These are phyloP conservation scores for Cystobasidiopsis lactophilus DNA, from an alignment of 768 basidiomycete species.

Conservation along the genomic window DNA sequence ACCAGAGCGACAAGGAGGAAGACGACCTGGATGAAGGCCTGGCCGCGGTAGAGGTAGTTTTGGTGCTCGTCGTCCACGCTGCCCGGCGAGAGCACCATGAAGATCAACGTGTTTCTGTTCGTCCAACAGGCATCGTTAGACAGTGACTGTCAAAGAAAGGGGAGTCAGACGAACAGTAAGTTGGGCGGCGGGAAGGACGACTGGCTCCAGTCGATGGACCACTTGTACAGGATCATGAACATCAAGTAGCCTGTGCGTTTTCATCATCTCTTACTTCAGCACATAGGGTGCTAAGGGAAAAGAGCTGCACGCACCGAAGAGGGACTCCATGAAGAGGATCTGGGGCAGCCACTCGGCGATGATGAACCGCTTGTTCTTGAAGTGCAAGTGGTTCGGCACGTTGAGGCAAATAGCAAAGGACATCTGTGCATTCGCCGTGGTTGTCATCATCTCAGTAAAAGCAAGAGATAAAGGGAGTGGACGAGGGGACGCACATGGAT, in stretches of 20 bases:
- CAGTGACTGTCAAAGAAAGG: background rate
- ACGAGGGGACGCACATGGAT: conserved; percentile 48
- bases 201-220: conserved; percentile 75
- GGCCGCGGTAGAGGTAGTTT: conserved; percentile 64
- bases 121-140: background rate
- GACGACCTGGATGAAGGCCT: conserved; percentile 58
- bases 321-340: conserved; percentile 88
- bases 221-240: conserved; percentile 87
- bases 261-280: too few relatives aligned
- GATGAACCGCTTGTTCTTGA: conserved; percentile 66
- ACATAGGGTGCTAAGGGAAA: background rate
- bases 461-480: background rate
- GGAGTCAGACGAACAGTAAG: conserved; percentile 31
- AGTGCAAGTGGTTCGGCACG: conserved; percentile 81
- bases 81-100: conserved; percentile 86
- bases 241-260: conserved; percentile 40
- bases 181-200: conserved; percentile 54
- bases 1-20: conserved; percentile 54
- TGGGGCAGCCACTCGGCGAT: conserved; percentile 92
- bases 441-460: too few relatives aligned
- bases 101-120: conserved; percentile 53
- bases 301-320: conserved; percentile 41
- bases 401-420: conserved; percentile 92
- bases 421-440: conserved; percentile 53
- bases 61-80: conserved; percentile 28